Evolutionary conservation across 2,329 filamentous ascomycete genomes (phyloP).

Genomic region (Curvularia lunata): DNA sequence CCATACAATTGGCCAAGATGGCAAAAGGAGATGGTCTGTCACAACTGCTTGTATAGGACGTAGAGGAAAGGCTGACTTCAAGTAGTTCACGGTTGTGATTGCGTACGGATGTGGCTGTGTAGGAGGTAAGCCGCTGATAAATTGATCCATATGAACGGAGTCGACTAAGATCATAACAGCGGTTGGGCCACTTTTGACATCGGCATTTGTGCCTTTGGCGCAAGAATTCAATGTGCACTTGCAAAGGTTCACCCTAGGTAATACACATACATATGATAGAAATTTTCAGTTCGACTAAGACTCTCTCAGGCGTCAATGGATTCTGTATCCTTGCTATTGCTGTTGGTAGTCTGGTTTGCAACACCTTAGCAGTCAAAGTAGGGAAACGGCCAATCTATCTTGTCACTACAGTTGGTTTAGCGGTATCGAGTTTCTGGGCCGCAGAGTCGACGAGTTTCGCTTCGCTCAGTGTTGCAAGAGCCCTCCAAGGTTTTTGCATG

Average conservation of each 20-base stretch:
- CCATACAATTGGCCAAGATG: slow-evolving; percentile 59
- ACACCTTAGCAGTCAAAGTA: slow-evolving; percentile 31
- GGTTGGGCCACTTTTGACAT: slow-evolving; percentile 32
- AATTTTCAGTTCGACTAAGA: background rate
- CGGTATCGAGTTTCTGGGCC: slow-evolving; percentile 32
- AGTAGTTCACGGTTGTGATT: slow-evolving; percentile 29
- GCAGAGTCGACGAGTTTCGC: slow-evolving; percentile 30
- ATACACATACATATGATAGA: background rate
- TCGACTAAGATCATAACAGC: slow-evolving; percentile 11
- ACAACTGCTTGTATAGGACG: fast-evolving
- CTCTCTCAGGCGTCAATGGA: slow-evolving; percentile 24
- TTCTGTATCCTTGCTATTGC: slow-evolving; percentile 31
- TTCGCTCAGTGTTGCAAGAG: slow-evolving; percentile 28
- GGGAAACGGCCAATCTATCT: slow-evolving; percentile 33
- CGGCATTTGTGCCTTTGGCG: slow-evolving; percentile 32
- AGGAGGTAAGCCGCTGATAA: slow-evolving; percentile 20
- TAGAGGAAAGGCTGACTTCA: background rate
- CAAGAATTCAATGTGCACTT: slow-evolving; percentile 27
- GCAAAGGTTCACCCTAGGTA: slow-evolving; percentile 25
- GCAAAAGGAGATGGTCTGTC: slow-evolving; percentile 32
- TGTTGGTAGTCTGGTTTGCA: slow-evolving; percentile 28
- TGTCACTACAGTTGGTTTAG: slow-evolving; percentile 27
- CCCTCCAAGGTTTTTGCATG: slow-evolving; percentile 33
- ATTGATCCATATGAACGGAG: background rate
- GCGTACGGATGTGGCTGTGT: slow-evolving; percentile 34